A percentile compares a stretch with the other conserved stretches of the same genome.
Evolutionary conservation across 2,329 filamentous ascomycete genomes (phyloP).

Genomic region (Drechslerella stenobrocha): DNA sequence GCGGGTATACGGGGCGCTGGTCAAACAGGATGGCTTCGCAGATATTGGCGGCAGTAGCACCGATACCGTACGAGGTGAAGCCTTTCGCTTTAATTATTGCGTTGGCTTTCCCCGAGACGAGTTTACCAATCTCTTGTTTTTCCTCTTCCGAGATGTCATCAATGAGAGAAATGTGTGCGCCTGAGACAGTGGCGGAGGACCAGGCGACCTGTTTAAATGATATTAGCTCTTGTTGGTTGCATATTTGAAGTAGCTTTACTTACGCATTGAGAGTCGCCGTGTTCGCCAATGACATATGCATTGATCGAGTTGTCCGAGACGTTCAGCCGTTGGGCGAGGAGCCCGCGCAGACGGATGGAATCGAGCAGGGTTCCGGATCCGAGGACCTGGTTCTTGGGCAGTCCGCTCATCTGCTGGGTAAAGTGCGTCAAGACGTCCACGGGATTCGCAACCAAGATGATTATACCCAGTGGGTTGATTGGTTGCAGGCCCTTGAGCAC

Average conservation of each 20-base stretch:
- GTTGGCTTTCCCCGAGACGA: constrained; percentile 54
- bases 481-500: constrained; percentile 53
- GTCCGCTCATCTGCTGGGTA: constrained; percentile 53
- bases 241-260: constrained; percentile 5
- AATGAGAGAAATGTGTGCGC: constrained; percentile 51
- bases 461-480: constrained; percentile 53
- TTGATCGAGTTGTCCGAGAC: constrained; percentile 54
- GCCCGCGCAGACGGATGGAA: constrained; percentile 53
- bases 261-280: constrained; percentile 54
- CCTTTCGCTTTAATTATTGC: constrained; percentile 55
- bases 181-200: constrained; percentile 54
- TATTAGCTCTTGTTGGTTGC: constrained; percentile 4
- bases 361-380: constrained; percentile 55
- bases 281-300: constrained; percentile 55
- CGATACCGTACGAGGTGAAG: constrained; percentile 55
- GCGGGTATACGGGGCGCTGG: constrained; percentile 53
- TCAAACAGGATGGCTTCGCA: constrained; percentile 54
- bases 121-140: constrained; percentile 51
- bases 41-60: constrained; percentile 53
- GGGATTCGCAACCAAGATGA: constrained; percentile 55
- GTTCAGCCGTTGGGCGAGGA: constrained; percentile 37
- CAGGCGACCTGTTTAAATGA: constrained; percentile 50
- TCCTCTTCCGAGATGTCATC: constrained; percentile 50
- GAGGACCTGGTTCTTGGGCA: constrained; percentile 54
- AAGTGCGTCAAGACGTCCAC: constrained; percentile 54